These are phyloP conservation scores for Collybiopsis confluens DNA, from an alignment of 768 basidiomycete genomes.

Conservation along the genomic window DNA sequence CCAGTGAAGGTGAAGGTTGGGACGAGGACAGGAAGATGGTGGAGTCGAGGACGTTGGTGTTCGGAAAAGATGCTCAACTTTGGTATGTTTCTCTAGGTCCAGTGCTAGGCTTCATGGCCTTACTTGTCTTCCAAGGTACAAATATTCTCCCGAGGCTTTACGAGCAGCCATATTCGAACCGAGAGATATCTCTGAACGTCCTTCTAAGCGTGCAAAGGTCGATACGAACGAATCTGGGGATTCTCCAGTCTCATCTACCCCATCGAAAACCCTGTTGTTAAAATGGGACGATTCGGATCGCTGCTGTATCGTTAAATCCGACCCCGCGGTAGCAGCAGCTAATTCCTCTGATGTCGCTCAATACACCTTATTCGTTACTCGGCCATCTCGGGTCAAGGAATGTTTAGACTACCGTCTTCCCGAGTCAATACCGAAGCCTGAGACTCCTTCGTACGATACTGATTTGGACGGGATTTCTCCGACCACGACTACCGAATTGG, in stretches of 20 bases:
- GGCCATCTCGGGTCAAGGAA: neutral
- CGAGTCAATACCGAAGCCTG: neutral
- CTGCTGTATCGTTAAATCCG: conserved; percentile 1
- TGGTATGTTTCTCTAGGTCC: neutral
- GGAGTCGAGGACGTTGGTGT: neutral
- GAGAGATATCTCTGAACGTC: neutral
- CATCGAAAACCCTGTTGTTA: neutral
- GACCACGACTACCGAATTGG: too few species aligned
- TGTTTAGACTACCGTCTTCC: neutral
- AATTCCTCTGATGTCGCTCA: neutral
- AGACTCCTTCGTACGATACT: neutral
- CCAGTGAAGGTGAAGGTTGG: neutral
- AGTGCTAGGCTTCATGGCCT: too few species aligned
- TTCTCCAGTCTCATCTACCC: neutral
- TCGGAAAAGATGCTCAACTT: conserved; percentile 5
- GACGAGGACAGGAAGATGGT: neutral
- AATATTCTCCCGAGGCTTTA: neutral
- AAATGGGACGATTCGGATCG: conserved; percentile 7
- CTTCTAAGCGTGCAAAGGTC: neutral
- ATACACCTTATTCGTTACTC: neutral
- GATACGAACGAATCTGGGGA: neutral
- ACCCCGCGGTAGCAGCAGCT: neutral
- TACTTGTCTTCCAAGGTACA: neutral
- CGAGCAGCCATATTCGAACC: neutral
- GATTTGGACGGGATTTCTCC: neutral